Evolutionary conservation across 192 early-diverging fungal genomes (phyloP), one percentile per base, ranked within the genome.

Genomic region (Spizellomyces sp.): DNA sequence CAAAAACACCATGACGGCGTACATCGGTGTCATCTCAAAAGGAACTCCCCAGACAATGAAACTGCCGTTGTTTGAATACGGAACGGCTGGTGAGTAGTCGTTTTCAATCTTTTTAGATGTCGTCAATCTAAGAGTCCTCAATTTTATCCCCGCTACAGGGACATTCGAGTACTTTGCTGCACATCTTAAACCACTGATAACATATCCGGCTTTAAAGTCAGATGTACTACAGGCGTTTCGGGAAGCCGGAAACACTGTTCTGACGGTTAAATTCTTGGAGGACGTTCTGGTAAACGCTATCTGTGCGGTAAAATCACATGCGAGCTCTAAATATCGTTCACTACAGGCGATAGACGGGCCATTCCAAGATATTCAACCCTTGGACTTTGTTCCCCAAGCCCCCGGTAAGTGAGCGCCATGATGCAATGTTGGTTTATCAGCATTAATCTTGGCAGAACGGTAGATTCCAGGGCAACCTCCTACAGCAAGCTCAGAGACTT

Each of bases 151-250:
- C 50, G 14, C 50, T 54, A 19, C 48, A 79, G 78, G 79, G 6
- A 64, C 67, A 47, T 80, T 70, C 63, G 79, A 80, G 61, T 80
- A 80, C 65, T 80, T 80, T 62, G 50, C 62, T 4, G 79, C 79
- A 14, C 79, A 80, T 59, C 55, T 80, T 15, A 64, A 69, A 17
- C 75, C 76, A 42, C 36, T 83, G 22, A 36, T 77, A 7, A 41
- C 58, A 15, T 79, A 79, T 55, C 58, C 55, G 42, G 67, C 59
- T 4, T 67, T 83, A 15, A 79, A 79, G 44, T 74, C 77, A 27
- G 80, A 82, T 4, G 79, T 83, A 19, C 66, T 83, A 8, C 80
- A 83, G 48, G 72, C 69, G 2, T 80, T 83, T 66, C 68, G 82
- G n/a, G 77, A 82, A 58, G 62, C 81, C 15, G 82, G 82, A 27